Conservation (phyloP, 495 filamentous ascomycete genomes). For the Annulohypoxylon stygium region DNA sequence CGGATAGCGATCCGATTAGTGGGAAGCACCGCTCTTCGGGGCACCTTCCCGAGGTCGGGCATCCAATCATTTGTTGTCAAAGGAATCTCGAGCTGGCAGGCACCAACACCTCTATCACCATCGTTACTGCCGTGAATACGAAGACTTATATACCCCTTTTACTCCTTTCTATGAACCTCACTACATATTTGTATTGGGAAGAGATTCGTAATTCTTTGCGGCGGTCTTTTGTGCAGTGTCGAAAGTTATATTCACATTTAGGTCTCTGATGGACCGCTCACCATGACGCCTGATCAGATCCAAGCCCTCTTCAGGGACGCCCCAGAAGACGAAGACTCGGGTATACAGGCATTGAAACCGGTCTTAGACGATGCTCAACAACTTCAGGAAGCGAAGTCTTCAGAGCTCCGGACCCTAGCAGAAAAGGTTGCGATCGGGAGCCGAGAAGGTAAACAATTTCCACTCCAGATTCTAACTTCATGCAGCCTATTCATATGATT, state of each 20-base stretch:
- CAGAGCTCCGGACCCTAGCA: constrained; percentile 63
- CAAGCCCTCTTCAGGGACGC: constrained; percentile 36
- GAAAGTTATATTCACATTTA: neutral
- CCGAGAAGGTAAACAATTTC: constrained; percentile 70
- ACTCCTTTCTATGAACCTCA: neutral
- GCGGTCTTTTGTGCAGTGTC: neutral
- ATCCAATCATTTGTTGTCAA: constrained; percentile 19
- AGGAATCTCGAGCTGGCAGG: constrained; percentile 7
- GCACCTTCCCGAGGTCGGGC: neutral
- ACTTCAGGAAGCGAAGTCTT: constrained; percentile 50
- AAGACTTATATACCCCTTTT: neutral
- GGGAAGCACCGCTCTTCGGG: constrained; percentile 3
- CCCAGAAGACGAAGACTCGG: constrained; percentile 40
- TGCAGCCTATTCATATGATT: neutral
- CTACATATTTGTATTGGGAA: neutral
- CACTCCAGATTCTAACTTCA: neutral
- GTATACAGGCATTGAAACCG: constrained; percentile 42
- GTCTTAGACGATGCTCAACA: constrained; percentile 48
- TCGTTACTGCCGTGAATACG: neutral
- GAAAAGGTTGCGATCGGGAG: constrained; percentile 75
- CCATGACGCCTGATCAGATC: constrained; percentile 41
- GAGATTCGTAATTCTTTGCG: neutral
- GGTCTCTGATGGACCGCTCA: constrained; percentile 28
- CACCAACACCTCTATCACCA: constrained; percentile 10
- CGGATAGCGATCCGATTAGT: constrained; percentile 19